These are phyloP conservation scores for Pleurotus tuoliensis DNA, from an alignment of 768 basidiomycete genomes.

Conservation along the genomic window DNA sequence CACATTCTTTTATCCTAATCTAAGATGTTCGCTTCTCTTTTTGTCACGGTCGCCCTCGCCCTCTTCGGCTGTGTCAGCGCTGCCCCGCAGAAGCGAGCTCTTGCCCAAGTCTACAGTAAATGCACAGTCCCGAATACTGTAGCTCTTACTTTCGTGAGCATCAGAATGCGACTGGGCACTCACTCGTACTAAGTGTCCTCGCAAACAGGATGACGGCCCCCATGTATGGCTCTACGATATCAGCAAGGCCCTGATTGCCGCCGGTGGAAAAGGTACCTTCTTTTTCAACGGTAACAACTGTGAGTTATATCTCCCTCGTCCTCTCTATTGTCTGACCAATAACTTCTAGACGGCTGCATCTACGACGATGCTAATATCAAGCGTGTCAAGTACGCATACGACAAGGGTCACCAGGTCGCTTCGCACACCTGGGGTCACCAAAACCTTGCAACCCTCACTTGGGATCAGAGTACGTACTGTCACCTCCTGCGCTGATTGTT, in stretches of 20 bases:
- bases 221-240: constrained; percentile 16
- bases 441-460: constrained; percentile 19
- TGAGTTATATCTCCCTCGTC: background rate
- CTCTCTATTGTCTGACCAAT: background rate
- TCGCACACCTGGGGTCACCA: constrained; percentile 30
- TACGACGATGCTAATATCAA: constrained; percentile 17
- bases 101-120: constrained; percentile 17
- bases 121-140: constrained; percentile 25
- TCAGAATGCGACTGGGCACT: background rate
- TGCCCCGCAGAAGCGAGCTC: constrained; percentile 17
- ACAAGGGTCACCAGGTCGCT: constrained; percentile 23
- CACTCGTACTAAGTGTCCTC: background rate
- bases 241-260: constrained; percentile 14
- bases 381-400: constrained; percentile 19
- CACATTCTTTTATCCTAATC: constrained; percentile 18
- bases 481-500: background rate
- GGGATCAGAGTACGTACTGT: constrained; percentile 17
- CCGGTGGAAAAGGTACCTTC: constrained; percentile 28
- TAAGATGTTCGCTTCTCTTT: background rate
- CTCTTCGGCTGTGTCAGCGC: background rate
- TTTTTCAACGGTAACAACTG: constrained; percentile 20
- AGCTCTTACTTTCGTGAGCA: constrained; percentile 25
- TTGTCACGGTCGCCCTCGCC: background rate
- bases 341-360: constrained; percentile 22
- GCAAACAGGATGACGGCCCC: constrained; percentile 23